Evolutionary conservation across 768 basidiomycete species (phyloP).

Genomic region (Tulasnella sp.): DNA sequence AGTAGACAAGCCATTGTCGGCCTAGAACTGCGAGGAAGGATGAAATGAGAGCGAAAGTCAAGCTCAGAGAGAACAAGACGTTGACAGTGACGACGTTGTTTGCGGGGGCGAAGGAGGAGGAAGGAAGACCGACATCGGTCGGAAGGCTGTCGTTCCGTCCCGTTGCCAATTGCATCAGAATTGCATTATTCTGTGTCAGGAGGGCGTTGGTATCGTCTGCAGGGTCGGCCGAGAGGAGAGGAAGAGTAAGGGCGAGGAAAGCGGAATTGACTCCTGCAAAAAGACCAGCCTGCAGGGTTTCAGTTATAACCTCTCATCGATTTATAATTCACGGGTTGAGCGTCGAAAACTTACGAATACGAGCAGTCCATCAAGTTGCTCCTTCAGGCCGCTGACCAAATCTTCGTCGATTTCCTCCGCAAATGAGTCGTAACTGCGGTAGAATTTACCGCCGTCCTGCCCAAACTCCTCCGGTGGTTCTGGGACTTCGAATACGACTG

Average conservation of each 20-base stretch:
- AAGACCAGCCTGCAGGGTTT: conserved; percentile 36
- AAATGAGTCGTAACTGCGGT: conserved; percentile 70
- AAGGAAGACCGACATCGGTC: background rate
- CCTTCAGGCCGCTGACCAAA: conserved; percentile 24
- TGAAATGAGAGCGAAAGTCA: background rate
- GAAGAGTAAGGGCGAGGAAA: background rate
- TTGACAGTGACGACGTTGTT: background rate
- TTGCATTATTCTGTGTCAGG: background rate
- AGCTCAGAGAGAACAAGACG: background rate
- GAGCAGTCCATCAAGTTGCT: conserved; percentile 34
- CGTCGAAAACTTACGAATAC: background rate
- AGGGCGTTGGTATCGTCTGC: background rate
- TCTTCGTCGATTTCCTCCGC: conserved; percentile 45
- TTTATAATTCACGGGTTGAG: background rate
- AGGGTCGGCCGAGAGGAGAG: background rate
- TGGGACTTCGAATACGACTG: conserved; percentile 41
- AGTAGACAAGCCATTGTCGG: background rate
- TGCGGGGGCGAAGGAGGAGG: background rate
- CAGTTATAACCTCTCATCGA: too few relatives aligned
- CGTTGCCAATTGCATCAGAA: background rate
- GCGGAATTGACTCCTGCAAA: background rate
- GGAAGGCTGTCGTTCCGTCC: background rate
- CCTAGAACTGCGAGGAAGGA: background rate
- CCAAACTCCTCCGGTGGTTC: conserved; percentile 86
- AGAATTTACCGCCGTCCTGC: conserved; percentile 85